Base-by-base conservation (phyloP, 345 rosid genomes). In the Barbarea vulgaris region DNA sequence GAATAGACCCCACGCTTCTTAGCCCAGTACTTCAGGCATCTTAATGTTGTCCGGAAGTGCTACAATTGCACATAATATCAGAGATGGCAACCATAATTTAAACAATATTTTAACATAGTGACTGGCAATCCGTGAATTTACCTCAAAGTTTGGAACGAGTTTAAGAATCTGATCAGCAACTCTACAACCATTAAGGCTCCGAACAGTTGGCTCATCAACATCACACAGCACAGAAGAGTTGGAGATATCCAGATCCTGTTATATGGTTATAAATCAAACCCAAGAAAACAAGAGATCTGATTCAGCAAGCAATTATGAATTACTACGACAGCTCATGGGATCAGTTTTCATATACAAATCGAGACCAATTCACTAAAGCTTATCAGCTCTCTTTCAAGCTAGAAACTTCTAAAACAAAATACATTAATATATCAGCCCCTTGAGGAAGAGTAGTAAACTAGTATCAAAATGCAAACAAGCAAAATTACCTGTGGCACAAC, bases 161-260 rank as follows among this genome's bases (percentile, higher is more conserved):
- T 86, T 91, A 22, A 94, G 88, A 75, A 94, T 94, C 84, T 88
- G 97, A 81, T 91, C 98, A 28, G 98, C 97, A 82, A 90, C 98
- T 79, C 97, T 84, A 85, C 98, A 94, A 9, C 98, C 98, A 81
- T 91, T 91, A 74, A 94, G 98, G 80, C 98, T 94, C 53, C 97
- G 88, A 59, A 86, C 98, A 19, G 96, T 90, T 41, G 86, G 96
- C 81, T 90, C 98, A 82, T 94, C 98, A 42, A 87, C 89, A 60
- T 90, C 79, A 60, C 83, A 76, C 17, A 91, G 83, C 73, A 94
- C 93, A 59, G 91, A 83, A 18, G 74, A 81, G 74, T 81, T 61
- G 9, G 98, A 91, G 67, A 94, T 90, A 73, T 94, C 98, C 83
- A 94, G 75, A 75, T 91, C 92, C 97, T 94, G 85, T 77, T 18